Percentiles rank a stretch among this genome's conserved stretches.
These are phyloP conservation scores for Ajuga reptans DNA, from an alignment of 305 asterid genomes.

Conservation along the genomic window DNA sequence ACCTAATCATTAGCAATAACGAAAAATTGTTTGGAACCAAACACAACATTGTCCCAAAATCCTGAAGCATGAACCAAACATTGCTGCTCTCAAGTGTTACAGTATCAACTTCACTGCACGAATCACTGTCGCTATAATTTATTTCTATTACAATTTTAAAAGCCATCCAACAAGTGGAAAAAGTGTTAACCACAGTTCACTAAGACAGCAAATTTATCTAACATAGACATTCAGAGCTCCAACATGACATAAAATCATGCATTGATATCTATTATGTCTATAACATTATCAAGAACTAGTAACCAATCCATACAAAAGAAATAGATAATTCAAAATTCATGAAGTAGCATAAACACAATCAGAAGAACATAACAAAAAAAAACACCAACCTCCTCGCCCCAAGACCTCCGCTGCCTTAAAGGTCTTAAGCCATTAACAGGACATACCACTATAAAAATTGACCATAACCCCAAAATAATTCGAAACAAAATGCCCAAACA, in stretches of 20 bases:
- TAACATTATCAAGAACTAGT: conserved; percentile 10
- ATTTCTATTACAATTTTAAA: neutral
- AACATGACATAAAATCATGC: neutral
- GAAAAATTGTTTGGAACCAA: neutral
- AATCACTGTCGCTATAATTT: neutral
- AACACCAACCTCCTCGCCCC: conserved; percentile 89
- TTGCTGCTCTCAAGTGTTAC: neutral
- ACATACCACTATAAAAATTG: conserved; percentile 27
- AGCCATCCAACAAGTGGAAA: neutral
- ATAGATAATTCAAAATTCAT: neutral
- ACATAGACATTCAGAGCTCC: conserved; percentile 4
- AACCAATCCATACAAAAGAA: neutral
- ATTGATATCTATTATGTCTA: neutral
- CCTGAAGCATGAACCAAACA: neutral
- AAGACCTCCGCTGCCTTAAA: conserved; percentile 66
- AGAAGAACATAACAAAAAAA: neutral
- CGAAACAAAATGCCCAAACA: conserved; percentile 32
- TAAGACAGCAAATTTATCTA: conserved; percentile 6
- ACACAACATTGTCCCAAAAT: neutral
- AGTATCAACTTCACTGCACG: conserved; percentile 1
- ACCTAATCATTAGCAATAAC: neutral
- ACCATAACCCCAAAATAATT: conserved; percentile 42
- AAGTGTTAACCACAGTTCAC: neutral
- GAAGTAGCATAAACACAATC: conserved; percentile 12
- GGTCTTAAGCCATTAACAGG: conserved; percentile 72